Evolutionary conservation across 768 basidiomycete genomes (phyloP).

Genomic region (Lactarius quietus): DNA sequence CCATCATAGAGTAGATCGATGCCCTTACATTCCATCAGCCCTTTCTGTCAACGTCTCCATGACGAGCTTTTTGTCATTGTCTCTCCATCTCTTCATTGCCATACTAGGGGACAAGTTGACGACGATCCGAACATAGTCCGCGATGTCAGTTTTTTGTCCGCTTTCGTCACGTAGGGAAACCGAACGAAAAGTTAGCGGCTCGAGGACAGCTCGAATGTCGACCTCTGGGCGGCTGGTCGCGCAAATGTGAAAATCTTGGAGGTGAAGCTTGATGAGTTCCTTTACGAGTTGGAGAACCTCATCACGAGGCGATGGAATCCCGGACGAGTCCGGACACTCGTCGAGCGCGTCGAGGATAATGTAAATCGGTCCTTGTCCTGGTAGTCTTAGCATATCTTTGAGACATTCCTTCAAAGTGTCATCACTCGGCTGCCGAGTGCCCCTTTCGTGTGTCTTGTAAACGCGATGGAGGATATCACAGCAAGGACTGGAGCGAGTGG

Average conservation of each 20-base stretch:
- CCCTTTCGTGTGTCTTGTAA: neutral
- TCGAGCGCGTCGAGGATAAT: neutral
- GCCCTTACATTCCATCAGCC: neutral
- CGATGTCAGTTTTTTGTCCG: neutral
- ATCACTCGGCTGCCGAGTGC: neutral
- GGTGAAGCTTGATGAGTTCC: neutral
- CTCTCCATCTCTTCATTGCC: neutral
- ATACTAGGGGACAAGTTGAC: neutral
- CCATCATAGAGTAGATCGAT: neutral
- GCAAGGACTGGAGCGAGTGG: neutral
- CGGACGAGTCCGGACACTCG: neutral
- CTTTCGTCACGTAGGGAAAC: neutral
- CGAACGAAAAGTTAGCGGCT: neutral
- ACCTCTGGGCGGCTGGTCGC: neutral
- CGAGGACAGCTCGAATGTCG: neutral
- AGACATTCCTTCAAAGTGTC: neutral
- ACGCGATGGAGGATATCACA: neutral
- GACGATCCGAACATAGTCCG: neutral
- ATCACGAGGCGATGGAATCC: neutral
- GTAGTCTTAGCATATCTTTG: neutral
- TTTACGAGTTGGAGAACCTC: neutral
- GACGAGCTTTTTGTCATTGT: neutral
- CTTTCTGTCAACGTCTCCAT: neutral
- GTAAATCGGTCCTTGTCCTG: neutral
- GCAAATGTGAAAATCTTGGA: neutral